Evolutionary conservation across 345 rosid genomes (phyloP).

Genomic region (Punica granatum): DNA sequence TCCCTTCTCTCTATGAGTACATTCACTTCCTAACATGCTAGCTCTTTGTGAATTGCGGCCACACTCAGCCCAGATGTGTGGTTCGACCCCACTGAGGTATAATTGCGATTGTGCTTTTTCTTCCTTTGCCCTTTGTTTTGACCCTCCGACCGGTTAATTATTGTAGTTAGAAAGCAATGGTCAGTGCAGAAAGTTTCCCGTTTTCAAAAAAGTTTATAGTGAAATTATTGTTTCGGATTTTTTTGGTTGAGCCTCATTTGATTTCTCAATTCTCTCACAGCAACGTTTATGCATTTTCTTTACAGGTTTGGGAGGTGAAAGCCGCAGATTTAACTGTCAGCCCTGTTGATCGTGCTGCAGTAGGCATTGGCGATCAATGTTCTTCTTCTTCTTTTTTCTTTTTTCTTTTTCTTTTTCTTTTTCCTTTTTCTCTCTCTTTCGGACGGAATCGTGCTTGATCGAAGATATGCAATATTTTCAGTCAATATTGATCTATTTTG

Average conservation of each 20-base stretch:
- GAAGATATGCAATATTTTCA: no score
- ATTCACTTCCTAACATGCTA: neutral
- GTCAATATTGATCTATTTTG: no score
- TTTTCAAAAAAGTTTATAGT: neutral
- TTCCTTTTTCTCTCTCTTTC: no score
- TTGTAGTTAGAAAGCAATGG: neutral
- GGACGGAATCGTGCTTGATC: no score
- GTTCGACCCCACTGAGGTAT: constrained; percentile 91
- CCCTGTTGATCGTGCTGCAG: constrained; percentile 87
- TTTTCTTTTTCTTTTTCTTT: no score
- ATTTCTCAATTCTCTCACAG: neutral
- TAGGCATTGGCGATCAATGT: constrained; percentile 49
- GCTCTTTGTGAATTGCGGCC: constrained; percentile 35
- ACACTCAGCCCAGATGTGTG: constrained; percentile 78
- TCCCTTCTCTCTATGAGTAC: neutral
- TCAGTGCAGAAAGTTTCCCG: neutral
- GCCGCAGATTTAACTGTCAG: constrained; percentile 95
- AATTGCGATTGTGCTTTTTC: neutral
- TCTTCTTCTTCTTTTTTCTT: no score
- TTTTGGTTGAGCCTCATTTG: neutral
- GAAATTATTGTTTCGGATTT: neutral
- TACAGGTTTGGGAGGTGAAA: constrained; percentile 97
- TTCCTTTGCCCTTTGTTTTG: neutral
- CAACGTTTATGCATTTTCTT: neutral
- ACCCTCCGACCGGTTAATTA: neutral